These are phyloP conservation scores for Colletotrichum endophyticum DNA, from an alignment of 2,329 filamentous ascomycete species.

Conservation along the genomic window DNA sequence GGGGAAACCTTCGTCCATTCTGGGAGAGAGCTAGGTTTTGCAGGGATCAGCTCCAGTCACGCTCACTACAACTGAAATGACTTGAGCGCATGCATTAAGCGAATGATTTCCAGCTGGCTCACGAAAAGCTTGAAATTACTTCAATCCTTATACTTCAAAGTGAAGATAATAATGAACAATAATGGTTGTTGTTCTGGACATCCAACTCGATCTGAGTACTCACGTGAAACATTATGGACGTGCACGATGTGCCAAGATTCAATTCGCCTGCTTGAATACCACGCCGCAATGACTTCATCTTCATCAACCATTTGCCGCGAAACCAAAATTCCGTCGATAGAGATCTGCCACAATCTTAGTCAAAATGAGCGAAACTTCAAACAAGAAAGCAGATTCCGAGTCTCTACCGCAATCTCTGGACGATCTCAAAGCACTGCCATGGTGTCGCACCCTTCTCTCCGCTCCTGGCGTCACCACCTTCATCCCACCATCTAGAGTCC, in stretches of 20 bases:
- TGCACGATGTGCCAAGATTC: conserved; percentile 3
- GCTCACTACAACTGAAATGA: neutral
- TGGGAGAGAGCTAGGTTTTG: neutral
- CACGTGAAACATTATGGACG: conserved; percentile 3
- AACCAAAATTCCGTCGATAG: neutral
- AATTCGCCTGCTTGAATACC: neutral
- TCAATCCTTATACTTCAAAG: rapidly evolving
- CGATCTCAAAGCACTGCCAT: conserved; percentile 38
- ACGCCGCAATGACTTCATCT: neutral
- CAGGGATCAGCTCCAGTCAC: neutral
- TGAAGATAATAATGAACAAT: neutral
- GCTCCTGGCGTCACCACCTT: conserved; percentile 32
- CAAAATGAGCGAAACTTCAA: neutral
- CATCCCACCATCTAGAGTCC: conserved; percentile 37
- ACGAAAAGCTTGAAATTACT: neutral
- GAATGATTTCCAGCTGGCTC: neutral
- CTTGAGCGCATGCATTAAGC: neutral
- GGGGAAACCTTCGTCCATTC: neutral
- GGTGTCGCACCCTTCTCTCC: conserved; percentile 36
- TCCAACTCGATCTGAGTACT: neutral
- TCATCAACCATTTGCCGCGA: neutral
- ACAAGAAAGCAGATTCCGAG: neutral
- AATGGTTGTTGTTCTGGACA: neutral
- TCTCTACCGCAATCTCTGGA: neutral
- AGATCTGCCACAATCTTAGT: neutral